Conservation (phyloP, 176 grass and related monocot genomes). For the Canna indica region DNA sequence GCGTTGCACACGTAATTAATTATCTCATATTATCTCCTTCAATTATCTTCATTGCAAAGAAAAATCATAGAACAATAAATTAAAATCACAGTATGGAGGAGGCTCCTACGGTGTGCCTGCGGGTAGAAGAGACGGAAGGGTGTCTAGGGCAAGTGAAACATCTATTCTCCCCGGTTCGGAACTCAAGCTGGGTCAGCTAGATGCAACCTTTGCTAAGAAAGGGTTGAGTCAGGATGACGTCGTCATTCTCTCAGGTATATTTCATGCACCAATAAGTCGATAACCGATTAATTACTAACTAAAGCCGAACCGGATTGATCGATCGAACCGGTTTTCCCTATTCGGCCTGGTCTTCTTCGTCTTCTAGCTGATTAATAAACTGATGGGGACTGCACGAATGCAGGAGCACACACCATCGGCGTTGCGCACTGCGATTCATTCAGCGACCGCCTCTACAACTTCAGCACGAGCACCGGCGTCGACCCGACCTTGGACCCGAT, state of each 20-base stretch:
- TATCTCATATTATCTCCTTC: too few species aligned
- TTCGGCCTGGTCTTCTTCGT: neutral
- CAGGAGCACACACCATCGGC: slow-evolving; percentile 39
- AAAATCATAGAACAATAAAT: neutral
- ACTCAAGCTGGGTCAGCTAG: slow-evolving; percentile 27
- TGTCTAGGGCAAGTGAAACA: slow-evolving; percentile 26
- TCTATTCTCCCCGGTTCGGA: slow-evolving; percentile 22
- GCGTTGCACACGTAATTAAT: neutral
- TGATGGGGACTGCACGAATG: neutral
- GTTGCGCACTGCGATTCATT: slow-evolving; percentile 34
- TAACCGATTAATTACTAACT: too few species aligned
- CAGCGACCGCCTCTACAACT: slow-evolving; percentile 32
- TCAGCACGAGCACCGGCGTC: slow-evolving; percentile 1
- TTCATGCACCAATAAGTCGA: too few species aligned
- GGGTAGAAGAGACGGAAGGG: slow-evolving; percentile 44
- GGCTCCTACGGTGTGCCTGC: slow-evolving; percentile 29
- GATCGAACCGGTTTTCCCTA: too few species aligned
- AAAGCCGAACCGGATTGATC: too few species aligned
- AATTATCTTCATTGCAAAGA: too few species aligned
- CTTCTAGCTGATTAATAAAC: neutral
- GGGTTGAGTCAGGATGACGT: slow-evolving; percentile 43
- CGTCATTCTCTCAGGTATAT: slow-evolving; percentile 13
- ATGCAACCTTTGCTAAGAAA: slow-evolving; percentile 29
- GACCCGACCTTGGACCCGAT: slow-evolving; percentile 29
- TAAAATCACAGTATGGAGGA: slow-evolving; percentile 38